These are phyloP conservation scores for Telfairia occidentalis DNA, from an alignment of 331 rosid genomes.

Conservation along the genomic window DNA sequence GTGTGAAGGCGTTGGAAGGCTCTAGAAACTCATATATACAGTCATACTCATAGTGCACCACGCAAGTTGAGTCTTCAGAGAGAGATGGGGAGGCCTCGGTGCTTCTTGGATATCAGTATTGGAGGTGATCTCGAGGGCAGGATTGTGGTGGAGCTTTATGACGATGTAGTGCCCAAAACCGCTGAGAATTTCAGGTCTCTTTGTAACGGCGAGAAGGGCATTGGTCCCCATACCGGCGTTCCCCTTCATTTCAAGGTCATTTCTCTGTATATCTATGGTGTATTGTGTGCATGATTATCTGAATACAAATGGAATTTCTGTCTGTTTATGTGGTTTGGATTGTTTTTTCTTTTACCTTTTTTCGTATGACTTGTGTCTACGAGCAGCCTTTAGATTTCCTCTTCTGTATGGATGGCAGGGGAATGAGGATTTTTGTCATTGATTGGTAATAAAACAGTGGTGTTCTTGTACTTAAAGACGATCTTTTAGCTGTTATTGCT, in stretches of 20 bases:
- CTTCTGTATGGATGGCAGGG: neutral
- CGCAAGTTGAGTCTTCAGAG: neutral
- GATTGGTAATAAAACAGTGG: slow-evolving; percentile 7
- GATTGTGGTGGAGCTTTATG: slow-evolving; percentile 60
- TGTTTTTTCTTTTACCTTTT: neutral
- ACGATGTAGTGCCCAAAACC: slow-evolving; percentile 66
- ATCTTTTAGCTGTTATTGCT: neutral
- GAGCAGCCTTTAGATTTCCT: neutral
- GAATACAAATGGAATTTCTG: neutral
- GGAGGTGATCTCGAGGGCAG: slow-evolving; percentile 87
- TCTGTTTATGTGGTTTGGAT: neutral
- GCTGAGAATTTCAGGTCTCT: slow-evolving; percentile 79
- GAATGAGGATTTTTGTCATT: slow-evolving; percentile 14
- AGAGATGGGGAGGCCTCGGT: slow-evolving; percentile 48
- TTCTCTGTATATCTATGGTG: neutral
- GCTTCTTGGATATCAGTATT: slow-evolving; percentile 73
- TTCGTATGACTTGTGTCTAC: neutral
- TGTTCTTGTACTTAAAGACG: neutral
- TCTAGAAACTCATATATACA: slow-evolving; percentile 10
- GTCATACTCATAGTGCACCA: neutral
- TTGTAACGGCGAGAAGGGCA: slow-evolving; percentile 82
- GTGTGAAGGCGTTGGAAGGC: slow-evolving; percentile 1
- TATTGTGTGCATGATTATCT: neutral
- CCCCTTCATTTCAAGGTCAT: slow-evolving; percentile 83
- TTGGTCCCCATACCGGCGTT: slow-evolving; percentile 58